Evolutionary conservation across 768 basidiomycete species (phyloP).

Genomic region (Termitomyces sp.): DNA sequence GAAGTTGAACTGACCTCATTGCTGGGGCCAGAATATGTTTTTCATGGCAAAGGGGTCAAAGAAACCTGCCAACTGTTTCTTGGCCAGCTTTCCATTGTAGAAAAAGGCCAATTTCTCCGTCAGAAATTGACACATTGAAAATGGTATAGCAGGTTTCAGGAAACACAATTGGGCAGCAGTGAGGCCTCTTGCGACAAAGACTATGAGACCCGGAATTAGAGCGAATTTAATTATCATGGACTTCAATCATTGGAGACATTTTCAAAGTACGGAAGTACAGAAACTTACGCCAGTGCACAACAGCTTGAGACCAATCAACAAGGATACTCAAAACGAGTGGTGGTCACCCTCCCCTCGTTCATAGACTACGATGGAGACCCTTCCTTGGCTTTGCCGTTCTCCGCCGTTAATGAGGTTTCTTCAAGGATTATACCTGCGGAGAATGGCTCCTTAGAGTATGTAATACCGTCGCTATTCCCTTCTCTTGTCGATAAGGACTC

Average conservation of each 20-base stretch:
- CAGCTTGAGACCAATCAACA: background rate
- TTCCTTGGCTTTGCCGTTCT: background rate
- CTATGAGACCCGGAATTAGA: too few relatives aligned
- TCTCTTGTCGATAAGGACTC: background rate
- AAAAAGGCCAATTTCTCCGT: too few relatives aligned
- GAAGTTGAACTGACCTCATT: too few relatives aligned
- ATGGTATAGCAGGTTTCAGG: too few relatives aligned
- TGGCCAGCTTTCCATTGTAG: too few relatives aligned
- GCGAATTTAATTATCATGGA: background rate
- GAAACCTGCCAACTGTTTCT: too few relatives aligned
- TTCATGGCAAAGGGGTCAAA: too few relatives aligned
- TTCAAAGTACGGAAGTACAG: background rate
- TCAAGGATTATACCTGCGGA: slow-evolving; percentile 10
- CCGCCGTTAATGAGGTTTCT: background rate
- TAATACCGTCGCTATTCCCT: slow-evolving; percentile 15
- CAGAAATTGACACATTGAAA: too few relatives aligned
- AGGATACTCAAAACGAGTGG: background rate
- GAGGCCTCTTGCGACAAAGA: background rate
- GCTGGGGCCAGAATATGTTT: too few relatives aligned
- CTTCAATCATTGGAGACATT: background rate
- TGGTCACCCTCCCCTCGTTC: background rate
- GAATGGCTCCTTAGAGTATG: slow-evolving; percentile 21
- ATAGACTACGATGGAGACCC: background rate
- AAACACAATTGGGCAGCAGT: too few relatives aligned
- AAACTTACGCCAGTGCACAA: background rate